Conservation (phyloP, 768 basidiomycete species). For the Panaeolus cyanescens region DNA sequence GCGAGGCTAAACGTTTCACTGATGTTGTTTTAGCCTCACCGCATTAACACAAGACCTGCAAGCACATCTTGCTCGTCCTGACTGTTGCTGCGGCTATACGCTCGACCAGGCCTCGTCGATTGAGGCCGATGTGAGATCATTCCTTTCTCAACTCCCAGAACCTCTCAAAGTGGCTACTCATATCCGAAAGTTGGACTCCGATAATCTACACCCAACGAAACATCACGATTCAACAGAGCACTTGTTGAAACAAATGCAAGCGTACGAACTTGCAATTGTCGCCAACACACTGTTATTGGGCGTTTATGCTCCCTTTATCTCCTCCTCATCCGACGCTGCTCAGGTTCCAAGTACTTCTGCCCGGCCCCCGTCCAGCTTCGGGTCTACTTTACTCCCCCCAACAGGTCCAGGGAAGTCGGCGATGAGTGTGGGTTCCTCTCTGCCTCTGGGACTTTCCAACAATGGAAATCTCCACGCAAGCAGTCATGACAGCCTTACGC, state of each 20-base stretch:
- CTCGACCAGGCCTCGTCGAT: slow-evolving; percentile 63
- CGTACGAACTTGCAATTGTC: slow-evolving; percentile 60
- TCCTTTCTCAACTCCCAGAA: slow-evolving; percentile 52
- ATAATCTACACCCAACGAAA: background rate
- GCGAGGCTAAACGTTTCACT: background rate
- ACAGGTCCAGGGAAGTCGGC: slow-evolving; percentile 1
- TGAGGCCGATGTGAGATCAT: slow-evolving; percentile 57
- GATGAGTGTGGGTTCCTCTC: background rate
- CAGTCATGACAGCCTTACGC: background rate
- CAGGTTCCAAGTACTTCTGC: background rate
- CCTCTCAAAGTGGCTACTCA: slow-evolving; percentile 28
- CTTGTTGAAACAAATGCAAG: slow-evolving; percentile 42
- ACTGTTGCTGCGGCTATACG: slow-evolving; percentile 46
- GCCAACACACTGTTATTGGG: slow-evolving; percentile 64
- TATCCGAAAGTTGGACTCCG: background rate
- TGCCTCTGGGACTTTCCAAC: background rate
- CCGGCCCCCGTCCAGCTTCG: background rate
- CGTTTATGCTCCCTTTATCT: slow-evolving; percentile 37
- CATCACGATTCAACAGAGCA: slow-evolving; percentile 23
- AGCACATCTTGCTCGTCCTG: slow-evolving; percentile 44
- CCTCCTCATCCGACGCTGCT: background rate
- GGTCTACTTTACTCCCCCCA: background rate
- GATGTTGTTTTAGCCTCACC: slow-evolving; percentile 48
- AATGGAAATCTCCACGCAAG: background rate
- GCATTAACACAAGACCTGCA: slow-evolving; percentile 65